A percentile compares a stretch with the other conserved stretches of the same genome.
These are phyloP conservation scores for Skeletonema potamos DNA, from an alignment of 108 stramenopile genomes.

Conservation along the genomic window DNA sequence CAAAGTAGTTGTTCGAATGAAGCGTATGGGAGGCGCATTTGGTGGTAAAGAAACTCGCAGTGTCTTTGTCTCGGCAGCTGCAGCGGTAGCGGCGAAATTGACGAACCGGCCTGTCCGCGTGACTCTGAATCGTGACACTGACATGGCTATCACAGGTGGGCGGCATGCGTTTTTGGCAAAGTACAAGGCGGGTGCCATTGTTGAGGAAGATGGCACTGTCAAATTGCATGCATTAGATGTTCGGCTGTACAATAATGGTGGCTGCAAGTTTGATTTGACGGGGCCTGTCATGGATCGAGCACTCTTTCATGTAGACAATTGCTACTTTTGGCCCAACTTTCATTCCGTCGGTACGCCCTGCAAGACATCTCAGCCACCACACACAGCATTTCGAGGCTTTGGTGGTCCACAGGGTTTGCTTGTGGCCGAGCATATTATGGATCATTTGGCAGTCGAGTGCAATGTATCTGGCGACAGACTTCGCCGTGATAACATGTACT, in stretches of 20 bases:
- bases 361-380: constrained; percentile 90
- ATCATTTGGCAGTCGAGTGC: constrained; percentile 82
- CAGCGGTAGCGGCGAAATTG: constrained; percentile 88
- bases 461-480: constrained; percentile 59
- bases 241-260: constrained; percentile 86
- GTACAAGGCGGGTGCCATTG: constrained; percentile 86
- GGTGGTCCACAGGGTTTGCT: constrained; percentile 92
- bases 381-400: constrained; percentile 95
- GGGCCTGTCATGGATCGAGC: constrained; percentile 90
- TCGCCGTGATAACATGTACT: constrained; percentile 84
- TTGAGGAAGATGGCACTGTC: constrained; percentile 60
- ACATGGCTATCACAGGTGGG: constrained; percentile 90
- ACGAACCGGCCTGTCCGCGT: constrained; percentile 80
- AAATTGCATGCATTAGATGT: constrained; percentile 80
- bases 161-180: constrained; percentile 83
- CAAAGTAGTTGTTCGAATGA: constrained; percentile 88
- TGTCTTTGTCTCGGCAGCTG: constrained; percentile 84
- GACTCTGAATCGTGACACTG: constrained; percentile 88
- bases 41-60: constrained; percentile 93
- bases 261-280: constrained; percentile 85
- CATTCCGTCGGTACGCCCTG: constrained; percentile 77
- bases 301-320: constrained; percentile 88
- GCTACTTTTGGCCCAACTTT: constrained; percentile 87
- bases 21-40: constrained; percentile 96
- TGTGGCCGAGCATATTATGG: constrained; percentile 85